Percentiles rank a stretch among this genome's conserved stretches.
Conservation (phyloP, 257 asterid genomes). For the Cruciata laevipes region DNA sequence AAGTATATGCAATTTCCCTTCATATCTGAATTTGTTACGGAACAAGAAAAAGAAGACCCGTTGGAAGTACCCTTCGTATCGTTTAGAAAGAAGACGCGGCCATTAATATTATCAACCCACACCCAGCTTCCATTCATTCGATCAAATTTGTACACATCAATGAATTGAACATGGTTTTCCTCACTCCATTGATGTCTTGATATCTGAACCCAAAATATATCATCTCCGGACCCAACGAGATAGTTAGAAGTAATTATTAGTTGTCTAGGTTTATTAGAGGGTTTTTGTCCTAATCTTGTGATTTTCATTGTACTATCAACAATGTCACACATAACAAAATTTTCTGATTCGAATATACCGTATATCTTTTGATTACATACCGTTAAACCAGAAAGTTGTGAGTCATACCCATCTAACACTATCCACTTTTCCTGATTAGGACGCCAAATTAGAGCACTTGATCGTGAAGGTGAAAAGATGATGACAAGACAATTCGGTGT, state of each 20-base stretch:
- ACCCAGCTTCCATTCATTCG: not conserved
- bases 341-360: not conserved
- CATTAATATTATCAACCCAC: not conserved
- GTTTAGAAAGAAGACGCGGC: not conserved
- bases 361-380: not conserved
- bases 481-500: not conserved
- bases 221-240: not conserved
- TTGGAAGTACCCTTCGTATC: no score
- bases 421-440: not conserved
- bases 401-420: not conserved
- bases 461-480: not conserved
- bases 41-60: not conserved
- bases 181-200: no score
- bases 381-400: not conserved
- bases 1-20: not conserved
- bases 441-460: not conserved
- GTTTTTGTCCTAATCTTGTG: not conserved
- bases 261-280: not conserved
- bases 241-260: not conserved
- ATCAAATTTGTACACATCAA: not conserved
- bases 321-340: not conserved
- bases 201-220: not conserved
- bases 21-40: not conserved
- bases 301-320: not conserved
- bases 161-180: not conserved